Evolutionary conservation across 78 protist genomes (phyloP), one percentile per base, ranked within the genome.

Genomic region (Dictyostelium purpureum): DNA sequence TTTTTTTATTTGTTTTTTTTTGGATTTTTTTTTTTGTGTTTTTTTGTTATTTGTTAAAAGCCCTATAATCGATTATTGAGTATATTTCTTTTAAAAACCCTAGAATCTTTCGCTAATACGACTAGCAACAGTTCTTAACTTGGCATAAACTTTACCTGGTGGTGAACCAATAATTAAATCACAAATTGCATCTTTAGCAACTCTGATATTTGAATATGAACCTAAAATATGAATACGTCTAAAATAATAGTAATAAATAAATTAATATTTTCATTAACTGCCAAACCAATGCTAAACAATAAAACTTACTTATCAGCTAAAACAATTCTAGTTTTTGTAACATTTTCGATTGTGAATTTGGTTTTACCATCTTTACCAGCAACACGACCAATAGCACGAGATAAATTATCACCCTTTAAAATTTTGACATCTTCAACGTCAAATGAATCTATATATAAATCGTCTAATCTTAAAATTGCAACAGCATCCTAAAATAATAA

Each of bases 301-400:
- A 70, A 56, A 4, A 61, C 96, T 11, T 45, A 77, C 79, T 47
- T 94, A 80, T 98, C 99, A 14, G 99, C 99, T 31, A 99, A 66
- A 19, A 99, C 99, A 56, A 99, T 96, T 19, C 99, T 93, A 24
- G 99, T 98, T 33, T 94, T 79, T 28, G 99, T 99, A 2, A 97
- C 90, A 79, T 99, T 99, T 94, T 99, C 99, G 59, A 99, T 99
- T 11, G 99, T 95, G 73, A 76, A 98, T 83, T 98, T 98, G 21
- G 98, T 96, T 71, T 95, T 93, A 26, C 99, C 99, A 59, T 95
- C 98, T 91, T 90, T 91, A 69, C 99, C 99, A 24, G 99, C 99
- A 2, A 99, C 87, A 49, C 99, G 98, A 33, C 99, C 99, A 57
- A 99, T 97, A 19, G 99, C 99, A 14, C 99, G 97, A 4, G 97